These are phyloP conservation scores for Globisporangium ultimum DNA, from an alignment of 352 stramenopile species.

Conservation along the genomic window DNA sequence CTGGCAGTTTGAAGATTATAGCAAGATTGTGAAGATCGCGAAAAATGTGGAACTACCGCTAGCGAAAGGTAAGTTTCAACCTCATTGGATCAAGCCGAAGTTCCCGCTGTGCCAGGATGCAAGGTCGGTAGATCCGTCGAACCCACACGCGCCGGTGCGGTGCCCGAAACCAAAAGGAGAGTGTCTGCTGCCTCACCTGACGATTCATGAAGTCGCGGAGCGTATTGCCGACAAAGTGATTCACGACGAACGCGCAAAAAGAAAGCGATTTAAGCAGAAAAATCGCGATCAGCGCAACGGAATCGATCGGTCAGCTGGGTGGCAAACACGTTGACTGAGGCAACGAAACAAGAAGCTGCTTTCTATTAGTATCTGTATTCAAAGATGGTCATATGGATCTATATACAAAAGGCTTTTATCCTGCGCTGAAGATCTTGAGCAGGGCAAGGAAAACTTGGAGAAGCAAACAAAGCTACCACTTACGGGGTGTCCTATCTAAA, in stretches of 20 bases:
- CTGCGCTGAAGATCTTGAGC: too few relatives aligned
- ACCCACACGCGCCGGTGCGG: slow-evolving; percentile 19
- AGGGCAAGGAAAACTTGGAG: not conserved
- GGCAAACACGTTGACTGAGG: not conserved
- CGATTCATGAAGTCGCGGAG: slow-evolving; percentile 48
- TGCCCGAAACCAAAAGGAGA: slow-evolving; percentile 31
- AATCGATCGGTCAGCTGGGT: not conserved
- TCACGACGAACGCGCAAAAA: slow-evolving; percentile 23
- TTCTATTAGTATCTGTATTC: not conserved
- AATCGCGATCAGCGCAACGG: not conserved
- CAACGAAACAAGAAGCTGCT: not conserved
- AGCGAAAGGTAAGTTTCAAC: not conserved
- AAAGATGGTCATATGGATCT: not conserved
- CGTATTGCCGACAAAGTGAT: slow-evolving; percentile 42
- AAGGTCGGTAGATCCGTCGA: slow-evolving; percentile 10
- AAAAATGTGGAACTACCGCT: slow-evolving; percentile 12
- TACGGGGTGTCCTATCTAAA: too few relatives aligned
- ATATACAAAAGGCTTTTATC: not conserved
- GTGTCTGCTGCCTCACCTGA: slow-evolving; percentile 44
- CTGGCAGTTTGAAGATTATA: slow-evolving; percentile 45
- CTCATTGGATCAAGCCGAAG: slow-evolving; percentile 14
- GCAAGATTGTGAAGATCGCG: slow-evolving; percentile 18
- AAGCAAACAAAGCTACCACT: not conserved
- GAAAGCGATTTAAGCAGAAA: slow-evolving; percentile 9
- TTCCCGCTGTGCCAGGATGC: slow-evolving; percentile 43